Evolutionary conservation across 2,329 filamentous ascomycete species (phyloP), one percentile per base, ranked within the genome.

Genomic region (Cordyceps javanica): DNA sequence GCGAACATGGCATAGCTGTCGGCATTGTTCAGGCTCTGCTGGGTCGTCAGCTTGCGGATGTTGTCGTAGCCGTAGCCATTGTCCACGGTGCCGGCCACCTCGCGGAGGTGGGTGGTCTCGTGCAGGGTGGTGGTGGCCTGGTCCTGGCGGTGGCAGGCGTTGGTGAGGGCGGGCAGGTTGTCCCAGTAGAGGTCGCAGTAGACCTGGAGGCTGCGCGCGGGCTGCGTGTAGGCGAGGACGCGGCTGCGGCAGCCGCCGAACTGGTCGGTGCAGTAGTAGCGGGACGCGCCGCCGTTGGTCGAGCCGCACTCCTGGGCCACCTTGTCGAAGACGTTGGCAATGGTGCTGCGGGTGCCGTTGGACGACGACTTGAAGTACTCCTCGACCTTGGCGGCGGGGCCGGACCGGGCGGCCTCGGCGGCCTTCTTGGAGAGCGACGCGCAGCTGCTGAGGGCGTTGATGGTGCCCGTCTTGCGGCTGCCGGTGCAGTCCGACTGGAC

Each of bases 281-380:
- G 67, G 2, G 81, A 82, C 1, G 64, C 63, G 3, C 79, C 77
- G 5, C 69, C 68, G 21, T 69, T 73, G 13, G 72, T 72, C 44
- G 76, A 77, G 49, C 72, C 69, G 59, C 82, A 83, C 68, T 85
- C 80, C 4, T 63, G 63, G 9, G 80, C 77, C 8, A 85, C 73
- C 23, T 60, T 59, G 39, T 73, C 72, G 45, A 72, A 71, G 51
- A 84, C 73, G 30, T 73, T 72, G 6, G 77, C 73, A 13, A 85
- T 79, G 1, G 70, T 73, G 50, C 66, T 72, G 42, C 77, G 75
- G 11, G 72, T 72, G 1, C 68, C 61, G n/a, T 68, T 61, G 5
- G 62, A 69, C 28, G 78, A 79, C 0, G 78, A 79, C 72, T 85
- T 87, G 78, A 88, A 89, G 75, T 85, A 88, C 65, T 85, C 81